Evolutionary conservation across 768 basidiomycete species (phyloP), one percentile per base, ranked within the genome.

Genomic region (Suillus placidus): DNA sequence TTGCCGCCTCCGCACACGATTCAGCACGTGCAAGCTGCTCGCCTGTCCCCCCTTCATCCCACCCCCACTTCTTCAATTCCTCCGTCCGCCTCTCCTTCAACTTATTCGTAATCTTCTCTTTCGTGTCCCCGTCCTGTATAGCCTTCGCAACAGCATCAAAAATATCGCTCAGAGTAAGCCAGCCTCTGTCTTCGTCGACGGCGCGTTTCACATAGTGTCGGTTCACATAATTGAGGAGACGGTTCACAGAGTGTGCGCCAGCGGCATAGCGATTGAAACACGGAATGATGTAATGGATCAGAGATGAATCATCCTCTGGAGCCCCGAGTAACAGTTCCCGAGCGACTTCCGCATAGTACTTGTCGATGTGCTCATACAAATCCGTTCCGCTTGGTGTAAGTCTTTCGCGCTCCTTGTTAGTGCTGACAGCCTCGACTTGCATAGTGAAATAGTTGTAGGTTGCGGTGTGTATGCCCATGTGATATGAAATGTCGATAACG

Each of bases 381-480:
- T 92, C 91, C 42, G 84, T 84, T 18, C 89, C 89, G 72, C 81
- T 86, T 30, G 77, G 76, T 66, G 79, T 76, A 37, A 71, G 72
- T 55, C 54, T 73, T 51, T 65, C 72, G 43, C 71, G 58, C 34
- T 76, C 74, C 55, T 71, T 74, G 26, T 78, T 79, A 30, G 76
- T 65, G 49, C 78, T 80, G 57, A 76, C 72, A 35, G 77, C 76
- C 71, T 89, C 88, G 66, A 80, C 83, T 74, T 86, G 85, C n/a
- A 84, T 74, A 62, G 85, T 86, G 73, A 88, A 86, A 85, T 91
- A 92, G 79, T 92, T 91, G 81, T 93, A 92, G 64, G 87, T 87
- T n/a, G 90, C 89, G 23, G 91, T 90, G 76, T 92, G 90, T 47
- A 92, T 88, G 65, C 90, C 89, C 73, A 89, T 86, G 72, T 92